These are phyloP conservation scores for Boletus edulis DNA, from an alignment of 768 basidiomycete species.

Conservation along the genomic window DNA sequence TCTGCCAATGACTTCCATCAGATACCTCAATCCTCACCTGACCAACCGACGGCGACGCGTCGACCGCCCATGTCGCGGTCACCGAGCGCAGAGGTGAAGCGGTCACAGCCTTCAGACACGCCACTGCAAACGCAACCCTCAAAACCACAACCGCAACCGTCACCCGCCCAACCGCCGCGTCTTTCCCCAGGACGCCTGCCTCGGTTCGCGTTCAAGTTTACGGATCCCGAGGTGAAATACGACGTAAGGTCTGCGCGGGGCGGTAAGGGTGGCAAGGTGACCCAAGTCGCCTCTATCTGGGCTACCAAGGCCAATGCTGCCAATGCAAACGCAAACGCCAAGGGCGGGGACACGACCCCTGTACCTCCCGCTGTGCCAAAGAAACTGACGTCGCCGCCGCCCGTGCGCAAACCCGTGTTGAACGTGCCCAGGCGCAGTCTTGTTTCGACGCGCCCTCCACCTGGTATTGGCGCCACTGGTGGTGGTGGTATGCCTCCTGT, in stretches of 20 bases:
- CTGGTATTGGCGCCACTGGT: background rate
- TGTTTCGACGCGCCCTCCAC: background rate
- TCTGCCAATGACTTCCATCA: conserved; percentile 22
- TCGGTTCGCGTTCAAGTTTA: conserved; percentile 32
- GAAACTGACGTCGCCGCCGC: conserved; percentile 1
- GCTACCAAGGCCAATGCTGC: conserved; percentile 43
- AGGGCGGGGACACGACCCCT: conserved; percentile 3
- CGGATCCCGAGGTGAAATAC: conserved; percentile 60
- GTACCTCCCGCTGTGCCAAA: conserved; percentile 1
- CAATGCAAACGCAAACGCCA: background rate
- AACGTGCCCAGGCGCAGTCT: conserved; percentile 13
- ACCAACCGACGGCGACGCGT: background rate
- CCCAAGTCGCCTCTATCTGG: conserved; percentile 75
- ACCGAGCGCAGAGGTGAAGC: conserved; percentile 15
- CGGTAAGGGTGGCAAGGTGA: conserved; percentile 71
- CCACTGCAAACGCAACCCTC: background rate
- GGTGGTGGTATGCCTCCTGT: background rate
- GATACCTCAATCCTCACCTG: background rate
- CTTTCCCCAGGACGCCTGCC: conserved; percentile 30
- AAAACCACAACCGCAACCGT: background rate
- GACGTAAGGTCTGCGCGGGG: conserved; percentile 76
- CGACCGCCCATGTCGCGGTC: conserved; percentile 7
- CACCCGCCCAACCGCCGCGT: background rate
- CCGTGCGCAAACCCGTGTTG: conserved; percentile 10
- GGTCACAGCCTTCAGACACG: background rate